These are phyloP conservation scores for Friedmanniomyces endolithicus DNA, from an alignment of 495 filamentous ascomycete species.

Conservation along the genomic window DNA sequence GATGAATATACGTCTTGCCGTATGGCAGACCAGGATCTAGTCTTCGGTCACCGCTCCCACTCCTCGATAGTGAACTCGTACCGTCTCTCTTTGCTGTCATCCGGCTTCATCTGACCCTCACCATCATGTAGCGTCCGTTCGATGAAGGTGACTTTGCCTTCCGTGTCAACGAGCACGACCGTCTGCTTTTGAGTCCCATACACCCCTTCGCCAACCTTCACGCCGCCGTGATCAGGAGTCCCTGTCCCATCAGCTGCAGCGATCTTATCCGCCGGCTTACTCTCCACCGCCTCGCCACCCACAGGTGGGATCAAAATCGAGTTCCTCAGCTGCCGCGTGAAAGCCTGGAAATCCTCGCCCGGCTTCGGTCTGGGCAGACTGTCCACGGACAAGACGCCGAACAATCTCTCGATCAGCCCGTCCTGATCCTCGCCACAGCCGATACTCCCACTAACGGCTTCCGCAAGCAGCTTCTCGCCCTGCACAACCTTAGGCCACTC, in stretches of 20 bases:
- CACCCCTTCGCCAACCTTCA: slow-evolving; percentile 38
- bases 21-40: no score
- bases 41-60: not conserved
- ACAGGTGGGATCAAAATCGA: slow-evolving; percentile 78
- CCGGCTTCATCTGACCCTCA: slow-evolving; percentile 46
- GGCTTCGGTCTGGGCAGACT: slow-evolving; percentile 51
- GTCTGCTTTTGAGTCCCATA: slow-evolving; percentile 97
- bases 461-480: slow-evolving; percentile 40
- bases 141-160: slow-evolving; percentile 65
- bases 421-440: slow-evolving; percentile 40
- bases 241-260: slow-evolving; percentile 31
- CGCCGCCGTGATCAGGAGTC: slow-evolving; percentile 8
- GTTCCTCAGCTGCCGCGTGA: slow-evolving; percentile 55
- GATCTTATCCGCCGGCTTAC: slow-evolving; percentile 41
- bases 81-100: slow-evolving; percentile 47
- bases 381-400: slow-evolving; percentile 56
- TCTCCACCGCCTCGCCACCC: slow-evolving; percentile 38
- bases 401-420: slow-evolving; percentile 55
- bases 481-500: slow-evolving; percentile 72
- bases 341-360: slow-evolving; percentile 51
- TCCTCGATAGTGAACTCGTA: slow-evolving; percentile 48
- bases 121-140: slow-evolving; percentile 75
- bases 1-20: no score
- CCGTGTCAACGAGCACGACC: slow-evolving; percentile 60
- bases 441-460: slow-evolving; percentile 38